Evolutionary conservation across 1,284 basidiomycete species (phyloP), one percentile per base, ranked within the genome.

Genomic region (Lignosus rhinocerotis): DNA sequence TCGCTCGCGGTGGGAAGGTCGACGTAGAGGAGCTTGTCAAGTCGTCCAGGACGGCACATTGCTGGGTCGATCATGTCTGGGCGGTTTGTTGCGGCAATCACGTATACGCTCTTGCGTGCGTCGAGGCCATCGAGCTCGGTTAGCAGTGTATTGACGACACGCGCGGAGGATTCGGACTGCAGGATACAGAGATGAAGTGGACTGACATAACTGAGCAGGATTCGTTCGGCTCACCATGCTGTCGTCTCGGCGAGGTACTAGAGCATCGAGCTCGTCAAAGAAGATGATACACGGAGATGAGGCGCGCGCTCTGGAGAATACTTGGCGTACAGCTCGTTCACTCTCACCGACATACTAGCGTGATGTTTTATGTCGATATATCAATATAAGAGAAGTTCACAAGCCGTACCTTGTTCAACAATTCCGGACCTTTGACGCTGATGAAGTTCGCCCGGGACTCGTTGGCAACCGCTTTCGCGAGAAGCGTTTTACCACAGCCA

Each of bases 11-110:
- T 78, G 1, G 96, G 96, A 1, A 98, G 79, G 72, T 98, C 96
- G 66, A 99, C 96, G 70, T 98, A 99, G 31, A 99, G 83, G 7
- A 98, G 82, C 74, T 98, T 98, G 79, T 99, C 96, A 12, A 99
- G 83, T 2, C 96, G 86, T 0, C 96, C 96, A 0, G 96, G 96
- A 16, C 96, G 90, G 56, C 95, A 94, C 96, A 98, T 98, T 4
- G 96, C 96, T 0, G 96, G 96, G 71, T 98, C 96, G 63, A 98
- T 95, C 87, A 98, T 98, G 76, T 98, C 96, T 0, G 96, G 96
- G n/a, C 96, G 82, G 75, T 99, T 98, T 5, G 96, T 99, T 1
- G 96, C 96, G 0, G 91, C 96, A 64, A 98, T 95, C 30, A 98
- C 95, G 70, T 96, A 98, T 53, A 98, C 96, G 51, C 87, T 85